phyloP scores from a whole-genome alignment of 495 filamentous ascomycete species.

The Penicillium pancosmium region DNA sequence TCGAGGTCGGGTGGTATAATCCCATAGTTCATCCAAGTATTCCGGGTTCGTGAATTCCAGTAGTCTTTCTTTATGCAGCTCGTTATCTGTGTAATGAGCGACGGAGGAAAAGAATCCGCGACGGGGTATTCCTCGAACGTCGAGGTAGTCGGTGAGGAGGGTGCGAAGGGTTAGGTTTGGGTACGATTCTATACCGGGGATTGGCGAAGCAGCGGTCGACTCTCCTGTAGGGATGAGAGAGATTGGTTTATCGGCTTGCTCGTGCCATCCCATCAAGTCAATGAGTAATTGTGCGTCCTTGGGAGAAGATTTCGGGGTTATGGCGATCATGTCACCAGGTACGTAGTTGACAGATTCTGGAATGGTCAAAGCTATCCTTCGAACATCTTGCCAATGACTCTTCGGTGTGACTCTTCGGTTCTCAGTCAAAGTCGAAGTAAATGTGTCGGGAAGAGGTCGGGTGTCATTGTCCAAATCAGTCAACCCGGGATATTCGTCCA shows the following conservation, averaged over 20 bases:
- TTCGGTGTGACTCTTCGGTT: conserved; percentile 76
- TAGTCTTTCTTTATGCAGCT: conserved; percentile 77
- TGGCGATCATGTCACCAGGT: conserved; percentile 75
- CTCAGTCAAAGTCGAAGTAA: conserved; percentile 41
- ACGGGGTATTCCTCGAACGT: conserved; percentile 85
- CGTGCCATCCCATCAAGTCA: conserved; percentile 72
- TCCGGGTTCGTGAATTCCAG: conserved; percentile 76
- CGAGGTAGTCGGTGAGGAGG: conserved; percentile 78
- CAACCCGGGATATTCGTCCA: conserved; percentile 28
- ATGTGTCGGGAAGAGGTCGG: conserved; percentile 55
- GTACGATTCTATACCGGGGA: conserved; percentile 44
- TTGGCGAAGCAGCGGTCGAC: conserved; percentile 42
- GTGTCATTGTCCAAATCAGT: conserved; percentile 48
- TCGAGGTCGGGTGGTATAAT: conserved; percentile 91
- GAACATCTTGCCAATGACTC: conserved; percentile 92
- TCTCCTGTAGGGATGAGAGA: conserved; percentile 40
- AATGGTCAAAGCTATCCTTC: conserved; percentile 65
- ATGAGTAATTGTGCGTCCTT: conserved; percentile 77
- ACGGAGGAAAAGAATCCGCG: conserved; percentile 81
- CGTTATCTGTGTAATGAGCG: conserved; percentile 70
- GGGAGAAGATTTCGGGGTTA: conserved; percentile 86
- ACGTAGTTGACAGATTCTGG: conserved; percentile 45
- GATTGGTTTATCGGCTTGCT: conserved; percentile 67
- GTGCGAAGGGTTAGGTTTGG: conserved; percentile 67
- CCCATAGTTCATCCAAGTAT: conserved; percentile 87